phyloP scores from a whole-genome alignment of 1,139 yeast genomes.

The Entelexis paramagnoliae region DNA sequence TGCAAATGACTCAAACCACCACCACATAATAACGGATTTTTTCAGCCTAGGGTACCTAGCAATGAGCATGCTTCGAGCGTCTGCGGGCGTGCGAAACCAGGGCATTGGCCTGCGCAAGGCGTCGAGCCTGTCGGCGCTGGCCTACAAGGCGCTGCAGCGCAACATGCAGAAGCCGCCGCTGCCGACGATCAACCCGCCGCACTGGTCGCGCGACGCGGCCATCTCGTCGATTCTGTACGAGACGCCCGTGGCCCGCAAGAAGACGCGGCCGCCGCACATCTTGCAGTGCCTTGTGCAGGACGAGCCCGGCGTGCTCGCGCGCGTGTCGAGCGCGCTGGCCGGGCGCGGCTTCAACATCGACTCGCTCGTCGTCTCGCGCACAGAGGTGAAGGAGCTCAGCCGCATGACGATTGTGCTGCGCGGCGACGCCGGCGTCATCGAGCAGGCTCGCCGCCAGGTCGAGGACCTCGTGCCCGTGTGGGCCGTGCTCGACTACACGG shows the following conservation, averaged over 20 bases:
- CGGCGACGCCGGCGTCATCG: slow-evolving; percentile 93
- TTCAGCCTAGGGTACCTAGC: background rate
- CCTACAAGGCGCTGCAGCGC: slow-evolving; percentile 77
- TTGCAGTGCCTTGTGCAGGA: slow-evolving; percentile 94
- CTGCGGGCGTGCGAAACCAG: slow-evolving; percentile 7
- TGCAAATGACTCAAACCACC: slow-evolving; percentile 2
- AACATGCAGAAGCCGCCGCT: slow-evolving; percentile 81
- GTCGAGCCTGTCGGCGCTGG: slow-evolving; percentile 77
- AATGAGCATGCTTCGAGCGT: slow-evolving; percentile 8
- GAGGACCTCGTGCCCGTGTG: slow-evolving; percentile 97
- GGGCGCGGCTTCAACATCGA: slow-evolving; percentile 98
- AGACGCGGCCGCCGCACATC: slow-evolving; percentile 44
- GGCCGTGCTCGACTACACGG: slow-evolving; percentile 90
- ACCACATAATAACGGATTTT: background rate
- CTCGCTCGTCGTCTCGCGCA: slow-evolving; percentile 89
- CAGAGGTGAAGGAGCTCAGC: slow-evolving; percentile 89
- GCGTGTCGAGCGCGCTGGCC: slow-evolving; percentile 90
- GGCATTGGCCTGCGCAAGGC: slow-evolving; percentile 11
- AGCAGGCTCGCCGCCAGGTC: slow-evolving; percentile 97
- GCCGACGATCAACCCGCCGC: slow-evolving; percentile 91
- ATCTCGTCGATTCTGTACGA: slow-evolving; percentile 91
- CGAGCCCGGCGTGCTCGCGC: slow-evolving; percentile 94
- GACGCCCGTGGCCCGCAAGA: slow-evolving; percentile 49
- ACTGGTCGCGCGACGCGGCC: slow-evolving; percentile 92
- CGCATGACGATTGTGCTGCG: slow-evolving; percentile 93